Percentiles rank a stretch among this genome's conserved stretches.
These are phyloP conservation scores for Pestalotiopsis sp. DNA, from an alignment of 2,329 filamentous ascomycete species.

Conservation along the genomic window DNA sequence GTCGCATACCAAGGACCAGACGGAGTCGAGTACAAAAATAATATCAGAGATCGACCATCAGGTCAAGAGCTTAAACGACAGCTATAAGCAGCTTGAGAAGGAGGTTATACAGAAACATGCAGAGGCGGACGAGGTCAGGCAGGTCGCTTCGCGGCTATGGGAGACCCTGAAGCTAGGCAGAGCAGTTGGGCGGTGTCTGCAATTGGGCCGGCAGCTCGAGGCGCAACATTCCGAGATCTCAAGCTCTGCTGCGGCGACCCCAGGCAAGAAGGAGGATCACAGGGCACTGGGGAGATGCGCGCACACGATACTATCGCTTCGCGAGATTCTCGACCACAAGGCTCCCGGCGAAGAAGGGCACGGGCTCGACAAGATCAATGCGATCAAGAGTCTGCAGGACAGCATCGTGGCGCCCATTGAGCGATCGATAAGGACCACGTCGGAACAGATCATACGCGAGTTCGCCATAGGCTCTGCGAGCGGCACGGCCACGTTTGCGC, in stretches of 20 bases:
- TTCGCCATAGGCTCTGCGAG: conserved; percentile 71
- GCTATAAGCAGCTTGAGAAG: conserved; percentile 82
- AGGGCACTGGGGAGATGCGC: conserved; percentile 80
- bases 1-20: conserved; percentile 74
- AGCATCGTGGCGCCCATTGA: conserved; percentile 74
- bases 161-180: conserved; percentile 78
- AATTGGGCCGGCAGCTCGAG: conserved; percentile 83
- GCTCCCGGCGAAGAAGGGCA: conserved; percentile 74
- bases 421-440: conserved; percentile 69
- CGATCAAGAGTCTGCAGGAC: conserved; percentile 70
- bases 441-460: conserved; percentile 80
- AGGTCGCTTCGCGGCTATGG: conserved; percentile 78
- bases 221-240: conserved; percentile 77
- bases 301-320: conserved; percentile 75
- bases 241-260: conserved; percentile 35
- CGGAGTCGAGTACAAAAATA: conserved; percentile 71
- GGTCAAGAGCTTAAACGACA: conserved; percentile 77
- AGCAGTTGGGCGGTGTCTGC: conserved; percentile 76
- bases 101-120: conserved; percentile 87
- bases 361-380: conserved; percentile 73
- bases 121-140: conserved; percentile 79
- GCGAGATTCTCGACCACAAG: conserved; percentile 71
- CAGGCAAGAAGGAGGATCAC: conserved; percentile 68
- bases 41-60: conserved; percentile 79
- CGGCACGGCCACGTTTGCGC: conserved; percentile 58